A percentile compares a stretch with the other conserved stretches of the same genome.
These are phyloP conservation scores for Yamadazyma songkhlaensis DNA, from an alignment of 1,139 yeast species.

Conservation along the genomic window DNA sequence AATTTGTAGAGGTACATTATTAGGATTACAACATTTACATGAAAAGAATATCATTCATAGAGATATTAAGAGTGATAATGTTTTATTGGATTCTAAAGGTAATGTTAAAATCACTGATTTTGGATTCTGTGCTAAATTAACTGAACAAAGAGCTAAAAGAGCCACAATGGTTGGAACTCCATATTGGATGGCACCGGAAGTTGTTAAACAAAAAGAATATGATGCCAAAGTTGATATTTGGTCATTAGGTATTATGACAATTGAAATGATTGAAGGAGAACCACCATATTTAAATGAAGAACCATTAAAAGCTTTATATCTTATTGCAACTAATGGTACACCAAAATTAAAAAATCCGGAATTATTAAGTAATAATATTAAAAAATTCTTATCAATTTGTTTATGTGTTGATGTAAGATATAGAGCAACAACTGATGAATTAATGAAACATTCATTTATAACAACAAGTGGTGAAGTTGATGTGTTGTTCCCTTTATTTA, in stretches of 20 bases:
- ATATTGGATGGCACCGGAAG: conserved; percentile 99
- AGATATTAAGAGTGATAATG: conserved; percentile 94
- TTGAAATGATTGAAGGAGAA: conserved; percentile 97
- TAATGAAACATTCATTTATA: conserved; percentile 78
- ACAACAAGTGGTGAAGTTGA: conserved; percentile 52
- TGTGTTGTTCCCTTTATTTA: conserved; percentile 66
- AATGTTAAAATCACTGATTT: conserved; percentile 95
- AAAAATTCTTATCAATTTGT: conserved; percentile 86
- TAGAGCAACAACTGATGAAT: conserved; percentile 87
- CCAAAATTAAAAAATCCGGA: conserved; percentile 93
- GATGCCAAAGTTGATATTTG: conserved; percentile 97
- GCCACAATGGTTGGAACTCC: conserved; percentile 99
- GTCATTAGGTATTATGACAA: conserved; percentile 97
- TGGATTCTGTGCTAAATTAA: conserved; percentile 95
- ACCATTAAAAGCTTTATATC: conserved; percentile 58
- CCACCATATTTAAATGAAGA: conserved; percentile 97
- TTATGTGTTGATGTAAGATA: conserved; percentile 92
- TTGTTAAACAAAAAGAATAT: conserved; percentile 92
- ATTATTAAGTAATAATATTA: conserved; percentile 69
- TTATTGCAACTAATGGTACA: conserved; percentile 96
- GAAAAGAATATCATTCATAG: conserved; percentile 91
- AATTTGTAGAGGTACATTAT: conserved; percentile 86
- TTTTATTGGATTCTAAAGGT: conserved; percentile 79
- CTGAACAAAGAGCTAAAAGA: conserved; percentile 87
- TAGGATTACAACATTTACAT: conserved; percentile 89